Evolutionary conservation across 2,329 filamentous ascomycete species (phyloP).

Genomic region (Aspergillus proliferans): DNA sequence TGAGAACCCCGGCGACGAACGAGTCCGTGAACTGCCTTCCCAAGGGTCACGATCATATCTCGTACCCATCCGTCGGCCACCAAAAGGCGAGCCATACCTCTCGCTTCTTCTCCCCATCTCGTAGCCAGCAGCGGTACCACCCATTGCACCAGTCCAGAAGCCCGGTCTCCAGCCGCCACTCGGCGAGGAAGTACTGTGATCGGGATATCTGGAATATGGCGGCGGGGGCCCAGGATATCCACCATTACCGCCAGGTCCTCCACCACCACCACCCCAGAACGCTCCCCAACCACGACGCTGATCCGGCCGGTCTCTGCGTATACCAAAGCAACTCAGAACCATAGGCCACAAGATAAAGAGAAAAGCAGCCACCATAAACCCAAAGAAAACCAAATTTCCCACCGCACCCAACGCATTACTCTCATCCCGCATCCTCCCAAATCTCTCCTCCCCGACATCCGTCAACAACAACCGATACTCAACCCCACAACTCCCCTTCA

Average conservation of each 20-base stretch:
- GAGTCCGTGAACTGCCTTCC: constrained; percentile 28
- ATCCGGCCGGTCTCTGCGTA: constrained; percentile 16
- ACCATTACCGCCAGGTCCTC: constrained; percentile 27
- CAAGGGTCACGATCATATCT: constrained; percentile 20
- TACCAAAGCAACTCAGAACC: constrained; percentile 19
- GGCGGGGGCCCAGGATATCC: constrained; percentile 33
- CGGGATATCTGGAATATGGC: constrained; percentile 31
- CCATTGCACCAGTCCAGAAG: constrained; percentile 42
- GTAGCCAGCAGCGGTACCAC: constrained; percentile 40
- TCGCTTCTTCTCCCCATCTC: constrained; percentile 28
- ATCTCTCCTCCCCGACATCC: constrained; percentile 64
- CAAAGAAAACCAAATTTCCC: constrained; percentile 27
- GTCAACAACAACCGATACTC: constrained; percentile 81
- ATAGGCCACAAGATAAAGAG: constrained; percentile 22
- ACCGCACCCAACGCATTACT: constrained; percentile 21
- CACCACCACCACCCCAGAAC: constrained; percentile 26
- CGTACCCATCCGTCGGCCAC: constrained; percentile 11
- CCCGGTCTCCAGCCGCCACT: constrained; percentile 37
- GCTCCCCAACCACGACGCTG: constrained; percentile 15
- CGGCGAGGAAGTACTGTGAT: constrained; percentile 4
- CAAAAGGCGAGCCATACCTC: constrained; percentile 10
- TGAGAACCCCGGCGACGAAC: constrained; percentile 29
- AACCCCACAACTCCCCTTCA: constrained; percentile 87
- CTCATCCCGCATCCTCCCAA: constrained; percentile 40
- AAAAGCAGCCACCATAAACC: constrained; percentile 25